Conservation (phyloP, 805 yeast genomes). For the Saccharomycopsis javanensis region DNA sequence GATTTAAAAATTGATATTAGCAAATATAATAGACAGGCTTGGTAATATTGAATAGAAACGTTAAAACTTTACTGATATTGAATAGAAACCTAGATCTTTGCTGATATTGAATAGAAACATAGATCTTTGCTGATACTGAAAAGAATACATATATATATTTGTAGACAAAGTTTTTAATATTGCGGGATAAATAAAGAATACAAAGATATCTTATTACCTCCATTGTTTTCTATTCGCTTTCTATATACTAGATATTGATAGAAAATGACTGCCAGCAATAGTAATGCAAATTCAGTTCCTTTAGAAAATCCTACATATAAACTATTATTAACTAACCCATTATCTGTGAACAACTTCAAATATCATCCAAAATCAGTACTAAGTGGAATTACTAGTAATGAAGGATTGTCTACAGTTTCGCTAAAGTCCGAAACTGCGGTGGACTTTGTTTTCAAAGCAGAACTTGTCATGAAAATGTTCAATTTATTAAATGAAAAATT, state of each 20-base stretch:
- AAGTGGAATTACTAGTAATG: slow-evolving; percentile 12
- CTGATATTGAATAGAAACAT: too few relatives aligned
- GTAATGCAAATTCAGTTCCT: neutral
- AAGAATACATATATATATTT: too few relatives aligned
- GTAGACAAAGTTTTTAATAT: too few relatives aligned
- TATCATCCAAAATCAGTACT: slow-evolving; percentile 17
- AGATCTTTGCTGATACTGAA: too few relatives aligned
- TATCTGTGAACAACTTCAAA: slow-evolving; percentile 5
- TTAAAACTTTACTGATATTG: too few relatives aligned
- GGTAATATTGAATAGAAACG: too few relatives aligned
- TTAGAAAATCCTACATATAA: neutral
- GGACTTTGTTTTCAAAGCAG: slow-evolving; percentile 15
- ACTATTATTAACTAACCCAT: neutral
- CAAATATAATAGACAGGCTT: too few relatives aligned
- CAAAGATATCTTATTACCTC: too few relatives aligned
- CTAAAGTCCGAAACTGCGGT: slow-evolving; percentile 14
- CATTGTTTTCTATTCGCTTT: too few relatives aligned
- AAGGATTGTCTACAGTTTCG: slow-evolving; percentile 14
- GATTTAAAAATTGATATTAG: too few relatives aligned
- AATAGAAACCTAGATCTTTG: too few relatives aligned
- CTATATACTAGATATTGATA: neutral
- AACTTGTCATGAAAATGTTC: slow-evolving; percentile 13
- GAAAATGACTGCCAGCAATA: neutral
- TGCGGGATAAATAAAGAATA: too few relatives aligned
- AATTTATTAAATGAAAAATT: slow-evolving; percentile 9